phyloP scores from a whole-genome alignment of 139 green algal genomes.

The Nannochloris sp. region DNA sequence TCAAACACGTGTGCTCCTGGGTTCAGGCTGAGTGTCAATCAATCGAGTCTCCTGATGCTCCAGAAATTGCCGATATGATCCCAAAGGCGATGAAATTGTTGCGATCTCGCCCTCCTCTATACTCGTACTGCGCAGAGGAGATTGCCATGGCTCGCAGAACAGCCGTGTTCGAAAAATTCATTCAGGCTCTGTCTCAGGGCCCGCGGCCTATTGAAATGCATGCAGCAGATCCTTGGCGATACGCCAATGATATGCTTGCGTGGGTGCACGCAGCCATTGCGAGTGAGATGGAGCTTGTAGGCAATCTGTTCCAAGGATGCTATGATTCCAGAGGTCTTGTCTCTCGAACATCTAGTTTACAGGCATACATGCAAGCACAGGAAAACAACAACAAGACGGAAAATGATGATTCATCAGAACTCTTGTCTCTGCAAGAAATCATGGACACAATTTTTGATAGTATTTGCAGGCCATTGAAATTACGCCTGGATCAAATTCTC shows the following conservation, averaged over 20 bases:
- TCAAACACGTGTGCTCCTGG: conserved; percentile 93
- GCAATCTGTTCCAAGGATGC: conserved; percentile 67
- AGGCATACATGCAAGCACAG: background rate
- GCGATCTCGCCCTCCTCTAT: conserved; percentile 70
- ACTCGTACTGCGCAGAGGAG: conserved; percentile 95
- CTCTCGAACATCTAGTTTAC: background rate
- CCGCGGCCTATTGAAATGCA: conserved; percentile 94
- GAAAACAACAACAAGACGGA: background rate
- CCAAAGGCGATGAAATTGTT: conserved; percentile 69
- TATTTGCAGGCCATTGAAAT: conserved; percentile 85
- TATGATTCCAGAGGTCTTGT: conserved; percentile 13
- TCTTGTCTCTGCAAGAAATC: conserved; percentile 44
- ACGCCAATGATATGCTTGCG: conserved; percentile 90
- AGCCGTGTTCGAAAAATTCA: conserved; percentile 80
- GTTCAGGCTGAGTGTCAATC: conserved; percentile 82
- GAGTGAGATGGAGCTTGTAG: conserved; percentile 81
- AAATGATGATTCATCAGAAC: background rate
- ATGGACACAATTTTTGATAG: conserved; percentile 89
- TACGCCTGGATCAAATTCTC: conserved; percentile 74
- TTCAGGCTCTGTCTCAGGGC: conserved; percentile 75
- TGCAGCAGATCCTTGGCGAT: conserved; percentile 79
- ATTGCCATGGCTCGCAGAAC: conserved; percentile 70
- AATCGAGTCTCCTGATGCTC: conserved; percentile 77
- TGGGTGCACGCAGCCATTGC: conserved; percentile 90
- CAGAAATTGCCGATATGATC: conserved; percentile 73